These are phyloP conservation scores for Coffea eugenioides DNA, from an alignment of 257 asterid genomes.

Conservation along the genomic window DNA sequence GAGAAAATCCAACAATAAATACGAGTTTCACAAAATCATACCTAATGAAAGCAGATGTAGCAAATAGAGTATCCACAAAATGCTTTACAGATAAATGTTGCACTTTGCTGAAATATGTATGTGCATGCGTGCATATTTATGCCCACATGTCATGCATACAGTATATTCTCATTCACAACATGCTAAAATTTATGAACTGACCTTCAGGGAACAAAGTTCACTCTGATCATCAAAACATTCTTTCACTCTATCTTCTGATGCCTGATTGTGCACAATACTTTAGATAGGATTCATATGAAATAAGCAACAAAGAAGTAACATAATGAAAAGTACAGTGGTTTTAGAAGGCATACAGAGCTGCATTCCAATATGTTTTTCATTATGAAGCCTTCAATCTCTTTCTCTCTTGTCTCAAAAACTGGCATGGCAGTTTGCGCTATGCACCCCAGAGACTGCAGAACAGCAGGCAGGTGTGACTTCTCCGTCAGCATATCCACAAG, in stretches of 20 bases:
- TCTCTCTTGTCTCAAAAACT: slow-evolving; percentile 95
- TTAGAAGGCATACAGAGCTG: slow-evolving; percentile 60
- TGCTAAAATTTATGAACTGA: slow-evolving; percentile 12
- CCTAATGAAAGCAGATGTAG: neutral
- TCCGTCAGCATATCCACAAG: slow-evolving; percentile 95
- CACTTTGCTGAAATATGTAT: neutral
- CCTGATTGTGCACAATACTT: slow-evolving; percentile 45
- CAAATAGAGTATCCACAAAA: neutral
- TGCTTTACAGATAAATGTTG: slow-evolving; percentile 3
- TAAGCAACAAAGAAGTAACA: neutral
- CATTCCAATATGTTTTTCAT: slow-evolving; percentile 68
- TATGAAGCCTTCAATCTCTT: slow-evolving; percentile 75
- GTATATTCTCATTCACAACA: neutral
- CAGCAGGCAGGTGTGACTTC: slow-evolving; percentile 90
- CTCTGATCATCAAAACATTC: slow-evolving; percentile 88
- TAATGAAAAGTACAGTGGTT: neutral
- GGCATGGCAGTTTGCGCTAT: slow-evolving; percentile 98
- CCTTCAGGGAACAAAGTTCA: slow-evolving; percentile 90
- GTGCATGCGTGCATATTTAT: neutral
- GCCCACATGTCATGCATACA: neutral
- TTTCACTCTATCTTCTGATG: slow-evolving; percentile 47
- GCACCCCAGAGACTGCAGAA: slow-evolving; percentile 96
- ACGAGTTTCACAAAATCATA: neutral
- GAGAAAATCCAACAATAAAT: neutral
- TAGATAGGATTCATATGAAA: slow-evolving; percentile 7